Conservation (phyloP, 768 basidiomycete species). For the Thelephora ganbajun region DNA sequence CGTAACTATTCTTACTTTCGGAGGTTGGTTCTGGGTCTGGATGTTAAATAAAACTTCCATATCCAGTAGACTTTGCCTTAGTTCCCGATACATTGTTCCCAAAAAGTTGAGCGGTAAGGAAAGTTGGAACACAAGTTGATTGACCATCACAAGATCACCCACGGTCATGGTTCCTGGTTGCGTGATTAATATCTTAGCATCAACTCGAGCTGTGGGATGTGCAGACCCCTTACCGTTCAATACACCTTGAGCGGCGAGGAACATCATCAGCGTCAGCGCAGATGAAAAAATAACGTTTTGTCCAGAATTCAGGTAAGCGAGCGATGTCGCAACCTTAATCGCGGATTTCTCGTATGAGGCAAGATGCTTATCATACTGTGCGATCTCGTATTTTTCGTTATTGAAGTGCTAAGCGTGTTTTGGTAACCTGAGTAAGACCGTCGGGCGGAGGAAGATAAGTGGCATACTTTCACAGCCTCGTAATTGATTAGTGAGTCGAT, state of each 20-base stretch:
- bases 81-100: constrained; percentile 93
- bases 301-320: constrained; percentile 89
- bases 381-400: constrained; percentile 85
- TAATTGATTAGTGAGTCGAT: constrained; percentile 97
- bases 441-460: background rate
- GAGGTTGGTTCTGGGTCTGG: constrained; percentile 64
- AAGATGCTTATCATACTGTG: constrained; percentile 85
- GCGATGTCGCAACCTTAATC: constrained; percentile 86
- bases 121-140: constrained; percentile 95
- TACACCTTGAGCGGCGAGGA: constrained; percentile 90
- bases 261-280: constrained; percentile 91
- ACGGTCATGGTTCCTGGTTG: constrained; percentile 86
- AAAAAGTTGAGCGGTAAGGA: constrained; percentile 95
- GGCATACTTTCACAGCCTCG: constrained; percentile 86
- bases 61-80: constrained; percentile 89
- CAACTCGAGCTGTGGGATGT: constrained; percentile 3
- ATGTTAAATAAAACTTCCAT: constrained; percentile 95
- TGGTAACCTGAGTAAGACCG: background rate
- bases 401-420: constrained; percentile 68
- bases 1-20: constrained; percentile 29
- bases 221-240: constrained; percentile 52
- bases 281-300: constrained; percentile 95
- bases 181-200: background rate
- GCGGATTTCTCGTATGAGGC: constrained; percentile 81
- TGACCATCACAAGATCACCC: constrained; percentile 98